These are phyloP conservation scores for Calonectria multiphialidica DNA, from an alignment of 2,329 filamentous ascomycete genomes.

Conservation along the genomic window DNA sequence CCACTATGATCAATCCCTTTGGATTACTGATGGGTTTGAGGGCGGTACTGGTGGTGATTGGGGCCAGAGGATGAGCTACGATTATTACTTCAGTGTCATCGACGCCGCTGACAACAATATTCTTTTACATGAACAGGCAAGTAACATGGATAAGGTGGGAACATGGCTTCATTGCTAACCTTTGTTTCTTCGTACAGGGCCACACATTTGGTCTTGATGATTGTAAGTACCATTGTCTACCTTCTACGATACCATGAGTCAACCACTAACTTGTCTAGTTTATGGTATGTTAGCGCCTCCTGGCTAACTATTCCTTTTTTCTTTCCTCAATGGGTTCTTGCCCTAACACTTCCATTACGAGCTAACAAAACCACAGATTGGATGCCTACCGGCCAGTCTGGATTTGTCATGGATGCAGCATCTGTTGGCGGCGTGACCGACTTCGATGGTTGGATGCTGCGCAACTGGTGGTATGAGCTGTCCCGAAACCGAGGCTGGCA, in stretches of 20 bases:
- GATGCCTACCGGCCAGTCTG: conserved; percentile 54
- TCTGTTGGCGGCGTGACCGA: conserved; percentile 57
- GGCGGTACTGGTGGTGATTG: conserved; percentile 61
- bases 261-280: conserved; percentile 19
- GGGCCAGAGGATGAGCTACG: conserved; percentile 57
- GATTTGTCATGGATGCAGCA: conserved; percentile 61
- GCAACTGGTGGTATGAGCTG: conserved; percentile 58
- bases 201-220: conserved; percentile 58
- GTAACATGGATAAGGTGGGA: neutral
- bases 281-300: too few relatives aligned
- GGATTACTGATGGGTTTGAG: conserved; percentile 58
- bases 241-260: neutral
- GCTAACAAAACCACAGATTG: conserved; percentile 47
- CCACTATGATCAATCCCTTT: conserved; percentile 60
- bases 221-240: conserved; percentile 32
- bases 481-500: conserved; percentile 47
- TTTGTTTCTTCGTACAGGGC: conserved; percentile 34
- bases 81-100: conserved; percentile 56
- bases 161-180: too few relatives aligned
- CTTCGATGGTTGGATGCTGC: conserved; percentile 63
- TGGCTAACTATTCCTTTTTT: neutral
- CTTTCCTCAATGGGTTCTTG: neutral
- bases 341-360: neutral
- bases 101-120: conserved; percentile 54
- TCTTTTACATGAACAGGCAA: conserved; percentile 55